Conservation (phyloP, 1,284 basidiomycete species). For the Ganoderma lingzhi region DNA sequence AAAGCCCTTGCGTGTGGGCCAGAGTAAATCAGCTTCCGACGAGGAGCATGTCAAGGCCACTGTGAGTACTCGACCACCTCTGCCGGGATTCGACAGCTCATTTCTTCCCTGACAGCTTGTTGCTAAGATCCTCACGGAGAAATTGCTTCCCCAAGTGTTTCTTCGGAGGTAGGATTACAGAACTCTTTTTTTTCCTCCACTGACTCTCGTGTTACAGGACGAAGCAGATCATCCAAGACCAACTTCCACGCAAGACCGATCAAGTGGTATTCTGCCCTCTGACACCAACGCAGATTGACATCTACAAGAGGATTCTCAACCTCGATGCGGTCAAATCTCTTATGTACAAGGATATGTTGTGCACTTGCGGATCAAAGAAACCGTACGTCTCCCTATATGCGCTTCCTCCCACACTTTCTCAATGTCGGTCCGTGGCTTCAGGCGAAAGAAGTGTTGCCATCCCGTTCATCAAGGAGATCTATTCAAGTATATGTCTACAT, state of each 20-base stretch:
- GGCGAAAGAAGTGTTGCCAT: conserved; percentile 73
- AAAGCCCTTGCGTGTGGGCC: conserved; percentile 72
- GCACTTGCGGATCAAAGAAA: conserved; percentile 71
- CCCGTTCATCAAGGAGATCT: conserved; percentile 66
- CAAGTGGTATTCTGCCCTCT: conserved; percentile 92
- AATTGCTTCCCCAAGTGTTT: conserved; percentile 79
- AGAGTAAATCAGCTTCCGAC: conserved; percentile 69
- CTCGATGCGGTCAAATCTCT: conserved; percentile 72
- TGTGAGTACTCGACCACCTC: conserved; percentile 47
- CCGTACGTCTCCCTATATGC: conserved; percentile 47
- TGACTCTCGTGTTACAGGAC: conserved; percentile 56
- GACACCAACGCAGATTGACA: conserved; percentile 68
- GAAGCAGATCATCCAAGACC: conserved; percentile 78
- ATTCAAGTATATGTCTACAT: conserved; percentile 77
- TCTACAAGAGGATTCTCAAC: conserved; percentile 75
- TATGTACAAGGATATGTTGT: conserved; percentile 70
- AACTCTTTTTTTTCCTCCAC: no score
- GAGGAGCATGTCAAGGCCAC: conserved; percentile 66
- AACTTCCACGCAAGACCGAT: conserved; percentile 86
- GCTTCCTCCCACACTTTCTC: neutral
- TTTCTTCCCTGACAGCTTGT: conserved; percentile 50
- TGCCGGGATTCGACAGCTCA: neutral
- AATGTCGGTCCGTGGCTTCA: conserved; percentile 36
- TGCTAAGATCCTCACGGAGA: conserved; percentile 65
- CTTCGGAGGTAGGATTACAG: conserved; percentile 64